Evolutionary conservation across 2,329 filamentous ascomycete species (phyloP), one percentile per base, ranked within the genome.

Genomic region (Penicillium sclerotigenum): DNA sequence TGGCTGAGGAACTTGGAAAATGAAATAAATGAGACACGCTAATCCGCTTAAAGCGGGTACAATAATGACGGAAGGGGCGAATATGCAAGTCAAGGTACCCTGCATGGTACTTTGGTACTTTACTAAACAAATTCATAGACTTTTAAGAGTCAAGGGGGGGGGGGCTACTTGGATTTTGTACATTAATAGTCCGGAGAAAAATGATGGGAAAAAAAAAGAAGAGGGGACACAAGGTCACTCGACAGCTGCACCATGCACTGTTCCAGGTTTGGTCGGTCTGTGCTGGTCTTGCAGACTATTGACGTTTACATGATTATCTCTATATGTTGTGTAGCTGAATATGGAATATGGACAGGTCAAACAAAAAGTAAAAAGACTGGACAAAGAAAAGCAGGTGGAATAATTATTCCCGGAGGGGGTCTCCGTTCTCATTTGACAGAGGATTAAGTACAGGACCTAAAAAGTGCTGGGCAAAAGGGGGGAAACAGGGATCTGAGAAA

Each of bases 31-130:
- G 56, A n/a, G 53, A 56, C 1, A 41, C 43, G 26, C 61, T 64
- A 62, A 37, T 5, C 61, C 42, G 16, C 24, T 55, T 40, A 51
- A 33, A 52, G 57, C 49, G 46, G 53, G 52, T 50, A 58, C 49
- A 59, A 57, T 49, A 42, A 62, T 64, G 61, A 65, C 63, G 63
- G 63, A 65, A 65, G 61, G 63, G 63, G 63, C 59, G 47, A 65
- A 61, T 58, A 60, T 61, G 61, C 53, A 60, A 59, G 54, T 58
- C 59, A 55, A 56, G 58, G 50, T 47, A 52, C 59, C 54, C 57
- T 63, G 60, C 57, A 63, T 58, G 37, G 38, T 46, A 37, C 31
- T 43, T 49, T 58, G 28, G 38, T 34, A 26, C 16, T 43, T 42
- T 54, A 28, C 22, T 14, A 50, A n/a, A 46, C 40, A 52, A 22